Conservation (phyloP, 2,329 filamentous ascomycete species). For the Pezicula radicicola region DNA sequence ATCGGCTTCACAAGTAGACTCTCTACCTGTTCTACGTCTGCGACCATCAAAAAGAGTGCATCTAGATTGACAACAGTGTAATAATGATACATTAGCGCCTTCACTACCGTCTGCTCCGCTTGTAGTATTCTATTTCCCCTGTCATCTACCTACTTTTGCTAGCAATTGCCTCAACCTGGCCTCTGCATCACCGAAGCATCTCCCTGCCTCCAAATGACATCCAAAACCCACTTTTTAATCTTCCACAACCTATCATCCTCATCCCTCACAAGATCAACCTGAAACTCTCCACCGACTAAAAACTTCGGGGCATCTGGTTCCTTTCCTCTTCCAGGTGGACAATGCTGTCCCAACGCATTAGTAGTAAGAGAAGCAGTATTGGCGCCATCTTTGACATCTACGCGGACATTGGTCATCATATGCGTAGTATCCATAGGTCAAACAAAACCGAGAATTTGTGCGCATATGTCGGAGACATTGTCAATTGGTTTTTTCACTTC, state of each 20-base stretch:
- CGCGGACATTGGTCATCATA: conserved; percentile 27
- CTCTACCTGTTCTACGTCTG: no score
- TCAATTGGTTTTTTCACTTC: not conserved
- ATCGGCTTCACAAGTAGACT: no score
- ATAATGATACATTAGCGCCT: no score
- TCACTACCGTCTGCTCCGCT: no score
- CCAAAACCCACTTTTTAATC: conserved; percentile 27
- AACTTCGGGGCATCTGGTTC: conserved; percentile 19
- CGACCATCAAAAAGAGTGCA: no score
- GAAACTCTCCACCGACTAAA: conserved; percentile 26
- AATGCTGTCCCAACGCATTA: conserved; percentile 26
- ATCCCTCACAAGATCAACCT: conserved; percentile 27
- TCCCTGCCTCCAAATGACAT: conserved; percentile 29
- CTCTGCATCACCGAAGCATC: conserved; percentile 15
- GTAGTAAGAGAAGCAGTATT: conserved; percentile 24
- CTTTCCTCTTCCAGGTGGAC: conserved; percentile 21
- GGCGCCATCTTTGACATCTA: conserved; percentile 23
- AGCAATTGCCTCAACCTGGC: not conserved
- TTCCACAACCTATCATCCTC: conserved; percentile 30
- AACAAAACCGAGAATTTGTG: conserved; percentile 12
- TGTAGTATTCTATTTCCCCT: no score
- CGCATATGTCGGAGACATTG: conserved; percentile 9
- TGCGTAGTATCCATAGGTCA: conserved; percentile 29
- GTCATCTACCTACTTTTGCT: no score
- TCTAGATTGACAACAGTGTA: no score